Evolutionary conservation across 257 asterid species (phyloP), one percentile per base, ranked within the genome.

Genomic region (Solanum ahanhuiri): DNA sequence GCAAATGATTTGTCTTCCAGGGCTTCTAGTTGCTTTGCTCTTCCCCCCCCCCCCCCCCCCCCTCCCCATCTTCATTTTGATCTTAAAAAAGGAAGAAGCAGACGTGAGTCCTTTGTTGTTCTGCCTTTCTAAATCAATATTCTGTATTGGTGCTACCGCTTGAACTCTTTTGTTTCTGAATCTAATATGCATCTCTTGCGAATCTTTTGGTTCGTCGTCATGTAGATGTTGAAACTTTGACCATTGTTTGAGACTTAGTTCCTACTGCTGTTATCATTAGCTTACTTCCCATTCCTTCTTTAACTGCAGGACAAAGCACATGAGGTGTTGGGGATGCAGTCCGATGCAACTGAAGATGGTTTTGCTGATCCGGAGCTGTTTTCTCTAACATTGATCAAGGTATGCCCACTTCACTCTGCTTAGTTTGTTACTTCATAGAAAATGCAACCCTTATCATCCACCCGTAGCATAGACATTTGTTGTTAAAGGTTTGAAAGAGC

Each of bases 371-470:
- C 67, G 83, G 98, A 96, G 30, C 85, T 96, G 92, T 96, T 96
- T 83, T 91, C 96, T 75, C 87, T 96, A 81, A 64, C 97, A 81
- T 89, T 96, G n/a, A 93, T 95, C 45, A 93, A 95, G 99, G 98
- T 95, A 69, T 89, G 43, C 48, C 25, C 77, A 17, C 41, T 18
- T 33, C 77, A 17, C 12, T 31, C 7, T 70, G 6, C 43, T 33
- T 70, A 17, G 12, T 70, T 15, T 70, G 37, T 35, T 35, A 35
- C 37, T 35, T 35, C 37, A 35, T 35, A 35, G 37, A 35, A 35
- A 35, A 35, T 35, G 37, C 37, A 35, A 35, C 37, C 37, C 37
- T 35, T 35, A 35, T 35, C 37, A 6, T 35, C 37, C 37, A 35
- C 37, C 37, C 37, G 8, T 35, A 35, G 37, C 37, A 35, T 7